Evolutionary conservation across 2,329 filamentous ascomycete genomes (phyloP).

Genomic region (Pestalotiopsis sp.): DNA sequence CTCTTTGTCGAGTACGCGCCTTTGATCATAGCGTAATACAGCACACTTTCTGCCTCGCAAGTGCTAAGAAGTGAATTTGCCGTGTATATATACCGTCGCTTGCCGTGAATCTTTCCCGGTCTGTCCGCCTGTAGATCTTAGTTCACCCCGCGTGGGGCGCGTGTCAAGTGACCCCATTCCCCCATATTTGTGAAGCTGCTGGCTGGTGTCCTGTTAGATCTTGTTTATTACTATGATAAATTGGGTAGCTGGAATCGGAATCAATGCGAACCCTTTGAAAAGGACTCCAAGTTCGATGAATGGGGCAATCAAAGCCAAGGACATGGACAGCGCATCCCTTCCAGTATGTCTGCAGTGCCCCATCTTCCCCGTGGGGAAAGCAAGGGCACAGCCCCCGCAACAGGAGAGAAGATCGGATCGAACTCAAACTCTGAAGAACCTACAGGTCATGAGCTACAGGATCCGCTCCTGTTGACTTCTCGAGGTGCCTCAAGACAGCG

Average conservation of each 20-base stretch:
- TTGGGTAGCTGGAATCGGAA: neutral
- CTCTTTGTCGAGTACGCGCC: neutral
- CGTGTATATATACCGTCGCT: neutral
- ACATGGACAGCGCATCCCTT: too few species aligned
- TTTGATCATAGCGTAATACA: neutral
- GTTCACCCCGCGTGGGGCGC: neutral
- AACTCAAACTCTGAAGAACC: too few species aligned
- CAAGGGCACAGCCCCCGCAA: too few species aligned
- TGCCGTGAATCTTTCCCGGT: neutral
- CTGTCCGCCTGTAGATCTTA: neutral
- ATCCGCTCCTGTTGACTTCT: too few species aligned
- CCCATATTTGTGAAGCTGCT: neutral
- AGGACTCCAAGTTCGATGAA: too few species aligned
- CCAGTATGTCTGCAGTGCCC: too few species aligned
- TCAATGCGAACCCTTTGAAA: neutral
- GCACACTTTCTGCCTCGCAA: neutral
- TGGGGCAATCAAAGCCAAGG: too few species aligned
- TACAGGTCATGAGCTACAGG: too few species aligned
- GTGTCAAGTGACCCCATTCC: neutral
- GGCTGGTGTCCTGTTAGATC: neutral
- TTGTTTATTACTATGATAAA: neutral
- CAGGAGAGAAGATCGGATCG: too few species aligned
- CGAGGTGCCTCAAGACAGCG: too few species aligned
- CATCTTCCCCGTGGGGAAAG: too few species aligned
- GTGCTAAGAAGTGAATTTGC: neutral